phyloP scores from a whole-genome alignment of 2,329 filamentous ascomycete species.

The Bertia moriformis region DNA sequence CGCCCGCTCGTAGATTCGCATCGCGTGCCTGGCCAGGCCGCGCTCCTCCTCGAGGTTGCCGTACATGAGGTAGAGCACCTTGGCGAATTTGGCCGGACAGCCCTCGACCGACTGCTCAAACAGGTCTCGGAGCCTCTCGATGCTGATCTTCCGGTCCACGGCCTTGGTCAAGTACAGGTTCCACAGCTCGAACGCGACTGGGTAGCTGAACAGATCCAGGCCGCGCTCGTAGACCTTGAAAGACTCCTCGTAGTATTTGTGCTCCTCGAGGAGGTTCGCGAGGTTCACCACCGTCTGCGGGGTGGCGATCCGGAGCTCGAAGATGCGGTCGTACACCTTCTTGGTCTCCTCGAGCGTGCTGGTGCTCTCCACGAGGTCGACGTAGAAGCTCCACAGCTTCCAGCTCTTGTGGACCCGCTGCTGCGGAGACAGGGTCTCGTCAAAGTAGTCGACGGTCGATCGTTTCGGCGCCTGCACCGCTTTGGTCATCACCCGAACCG shows the following conservation, averaged over 20 bases:
- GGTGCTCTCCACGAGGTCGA: constrained; percentile 91
- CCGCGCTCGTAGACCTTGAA: constrained; percentile 97
- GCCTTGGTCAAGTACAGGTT: constrained; percentile 96
- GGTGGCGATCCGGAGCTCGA: constrained; percentile 92
- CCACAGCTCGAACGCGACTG: constrained; percentile 96
- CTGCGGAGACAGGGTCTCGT: constrained; percentile 83
- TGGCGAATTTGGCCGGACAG: constrained; percentile 89
- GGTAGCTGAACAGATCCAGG: constrained; percentile 94
- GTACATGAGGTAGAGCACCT: constrained; percentile 95
- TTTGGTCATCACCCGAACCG: constrained; percentile 90
- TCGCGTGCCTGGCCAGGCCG: constrained; percentile 83
- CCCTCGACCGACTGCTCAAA: constrained; percentile 95
- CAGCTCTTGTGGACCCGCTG: constrained; percentile 97
- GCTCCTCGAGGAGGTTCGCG: constrained; percentile 83
- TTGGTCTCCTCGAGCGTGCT: constrained; percentile 80
- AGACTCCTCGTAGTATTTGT: constrained; percentile 89
- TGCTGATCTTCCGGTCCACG: constrained; percentile 86
- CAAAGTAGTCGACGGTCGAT: constrained; percentile 96
- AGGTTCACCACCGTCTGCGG: constrained; percentile 98
- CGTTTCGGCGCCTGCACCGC: constrained; percentile 92
- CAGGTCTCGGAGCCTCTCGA: constrained; percentile 82
- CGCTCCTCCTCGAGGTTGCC: constrained; percentile 92
- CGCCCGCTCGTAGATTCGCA: constrained; percentile 96
- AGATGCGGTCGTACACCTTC: constrained; percentile 92
- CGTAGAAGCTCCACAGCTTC: constrained; percentile 99